A percentile compares a stretch with the other conserved stretches of the same genome.
These are phyloP conservation scores for Neofusicoccum sp. DNA, from an alignment of 2,329 filamentous ascomycete genomes.

Conservation along the genomic window DNA sequence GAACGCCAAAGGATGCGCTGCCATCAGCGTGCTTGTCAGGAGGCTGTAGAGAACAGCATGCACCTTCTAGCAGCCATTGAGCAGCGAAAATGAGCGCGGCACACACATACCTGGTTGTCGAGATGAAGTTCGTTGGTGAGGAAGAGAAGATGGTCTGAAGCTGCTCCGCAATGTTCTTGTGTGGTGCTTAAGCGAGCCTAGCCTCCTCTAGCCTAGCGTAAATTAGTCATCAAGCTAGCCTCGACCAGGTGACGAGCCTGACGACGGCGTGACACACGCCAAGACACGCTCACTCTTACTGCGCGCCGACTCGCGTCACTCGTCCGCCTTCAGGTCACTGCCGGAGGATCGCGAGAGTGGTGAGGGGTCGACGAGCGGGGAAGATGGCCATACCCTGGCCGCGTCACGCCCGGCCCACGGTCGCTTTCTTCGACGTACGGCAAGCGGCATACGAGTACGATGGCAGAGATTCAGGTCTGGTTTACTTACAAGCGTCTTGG, in stretches of 20 bases:
- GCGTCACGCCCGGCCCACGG: neutral
- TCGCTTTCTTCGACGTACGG: conserved; percentile 15
- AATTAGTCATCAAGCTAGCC: conserved; percentile 10
- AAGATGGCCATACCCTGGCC: neutral
- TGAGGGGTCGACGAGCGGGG: conserved; percentile 1
- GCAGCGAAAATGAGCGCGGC: neutral
- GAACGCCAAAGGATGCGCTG: conserved; percentile 18
- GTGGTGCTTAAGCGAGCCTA: conserved; percentile 22
- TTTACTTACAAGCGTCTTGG: neutral
- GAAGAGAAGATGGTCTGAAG: conserved; percentile 28
- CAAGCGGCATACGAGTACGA: conserved; percentile 12
- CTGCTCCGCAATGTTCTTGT: conserved; percentile 17
- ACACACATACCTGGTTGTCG: conserved; percentile 44
- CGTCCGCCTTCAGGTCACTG: neutral
- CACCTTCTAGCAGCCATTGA: conserved; percentile 18
- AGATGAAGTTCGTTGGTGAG: conserved; percentile 47
- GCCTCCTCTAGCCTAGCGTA: neutral
- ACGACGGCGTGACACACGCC: conserved; percentile 12
- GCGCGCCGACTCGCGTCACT: neutral
- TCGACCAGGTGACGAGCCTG: neutral
- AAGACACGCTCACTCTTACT: neutral
- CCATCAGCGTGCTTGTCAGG: conserved; percentile 23
- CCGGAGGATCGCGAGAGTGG: neutral
- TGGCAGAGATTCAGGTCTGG: conserved; percentile 10
- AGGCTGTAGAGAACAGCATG: conserved; percentile 17